phyloP scores from a whole-genome alignment of 768 basidiomycete genomes.

The Boletus sensibilis region DNA sequence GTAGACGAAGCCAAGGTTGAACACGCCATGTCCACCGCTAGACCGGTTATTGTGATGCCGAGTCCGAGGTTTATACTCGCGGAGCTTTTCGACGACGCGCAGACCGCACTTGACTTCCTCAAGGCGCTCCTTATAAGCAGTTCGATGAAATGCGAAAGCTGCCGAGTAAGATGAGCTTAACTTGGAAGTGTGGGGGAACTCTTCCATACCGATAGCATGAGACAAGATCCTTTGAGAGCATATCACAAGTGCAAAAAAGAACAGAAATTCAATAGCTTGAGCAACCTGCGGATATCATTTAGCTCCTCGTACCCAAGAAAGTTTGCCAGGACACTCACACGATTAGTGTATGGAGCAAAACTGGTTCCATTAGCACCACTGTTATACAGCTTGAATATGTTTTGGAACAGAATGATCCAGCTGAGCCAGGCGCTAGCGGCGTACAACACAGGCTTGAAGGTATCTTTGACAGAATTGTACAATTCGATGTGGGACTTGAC shows the following conservation, averaged over 20 bases:
- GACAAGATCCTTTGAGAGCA: slow-evolving; percentile 67
- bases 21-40: slow-evolving; percentile 44
- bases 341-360: slow-evolving; percentile 57
- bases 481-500: slow-evolving; percentile 67
- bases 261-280: slow-evolving; percentile 68
- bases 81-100: slow-evolving; percentile 62
- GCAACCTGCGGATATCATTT: slow-evolving; percentile 40
- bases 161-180: neutral
- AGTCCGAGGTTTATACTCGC: slow-evolving; percentile 54
- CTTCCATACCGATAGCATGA: slow-evolving; percentile 52
- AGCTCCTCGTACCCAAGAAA: neutral
- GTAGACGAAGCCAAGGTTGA: slow-evolving; percentile 31
- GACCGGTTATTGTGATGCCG: slow-evolving; percentile 33
- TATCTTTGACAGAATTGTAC: slow-evolving; percentile 69
- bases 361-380: slow-evolving; percentile 39
- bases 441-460: slow-evolving; percentile 70
- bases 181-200: neutral
- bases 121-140: slow-evolving; percentile 72
- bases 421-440: slow-evolving; percentile 68
- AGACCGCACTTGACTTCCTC: slow-evolving; percentile 54
- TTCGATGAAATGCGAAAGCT: slow-evolving; percentile 77
- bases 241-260: slow-evolving; percentile 68
- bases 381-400: slow-evolving; percentile 61
- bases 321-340: slow-evolving; percentile 38
- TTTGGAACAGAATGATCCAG: slow-evolving; percentile 72